These are phyloP conservation scores for Starmera amethionina DNA, from an alignment of 805 yeast species.

Conservation along the genomic window DNA sequence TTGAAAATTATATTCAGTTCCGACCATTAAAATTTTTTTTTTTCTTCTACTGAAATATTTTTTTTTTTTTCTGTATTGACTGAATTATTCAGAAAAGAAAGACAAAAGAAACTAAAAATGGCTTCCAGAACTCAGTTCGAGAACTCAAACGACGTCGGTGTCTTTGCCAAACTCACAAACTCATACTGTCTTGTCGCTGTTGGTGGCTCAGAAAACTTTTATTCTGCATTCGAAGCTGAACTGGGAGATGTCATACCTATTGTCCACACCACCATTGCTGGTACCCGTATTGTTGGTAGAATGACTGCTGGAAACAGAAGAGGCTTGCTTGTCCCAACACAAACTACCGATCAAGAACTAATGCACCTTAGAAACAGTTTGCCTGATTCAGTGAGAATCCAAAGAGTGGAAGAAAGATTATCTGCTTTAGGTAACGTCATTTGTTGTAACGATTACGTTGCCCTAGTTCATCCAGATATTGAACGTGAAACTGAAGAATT, in stretches of 20 bases:
- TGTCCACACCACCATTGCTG: conserved; percentile 95
- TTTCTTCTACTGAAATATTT: too few species aligned
- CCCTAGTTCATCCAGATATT: conserved; percentile 97
- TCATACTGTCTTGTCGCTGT: conserved; percentile 93
- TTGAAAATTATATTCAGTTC: too few species aligned
- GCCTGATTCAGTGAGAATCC: conserved; percentile 92
- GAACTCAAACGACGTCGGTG: conserved; percentile 87
- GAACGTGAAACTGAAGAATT: conserved; percentile 99
- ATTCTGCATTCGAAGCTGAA: conserved; percentile 96
- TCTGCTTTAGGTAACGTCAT: conserved; percentile 97
- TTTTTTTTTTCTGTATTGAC: too few species aligned
- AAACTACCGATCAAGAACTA: conserved; percentile 96
- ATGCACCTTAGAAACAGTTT: conserved; percentile 94
- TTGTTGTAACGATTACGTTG: conserved; percentile 98
- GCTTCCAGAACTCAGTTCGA: conserved; percentile 74
- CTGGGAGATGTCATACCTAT: conserved; percentile 94
- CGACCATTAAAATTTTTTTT: too few species aligned
- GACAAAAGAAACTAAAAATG: conserved; percentile 25
- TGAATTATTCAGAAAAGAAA: too few species aligned
- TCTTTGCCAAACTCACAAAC: conserved; percentile 89
- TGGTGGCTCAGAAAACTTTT: conserved; percentile 85
- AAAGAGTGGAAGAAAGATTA: conserved; percentile 94
- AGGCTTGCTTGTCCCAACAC: conserved; percentile 93
- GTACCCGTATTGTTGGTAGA: conserved; percentile 95
- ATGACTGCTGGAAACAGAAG: conserved; percentile 98